These are phyloP conservation scores for Pezicula carpinea DNA, from an alignment of 2,329 filamentous ascomycete species.

Conservation along the genomic window DNA sequence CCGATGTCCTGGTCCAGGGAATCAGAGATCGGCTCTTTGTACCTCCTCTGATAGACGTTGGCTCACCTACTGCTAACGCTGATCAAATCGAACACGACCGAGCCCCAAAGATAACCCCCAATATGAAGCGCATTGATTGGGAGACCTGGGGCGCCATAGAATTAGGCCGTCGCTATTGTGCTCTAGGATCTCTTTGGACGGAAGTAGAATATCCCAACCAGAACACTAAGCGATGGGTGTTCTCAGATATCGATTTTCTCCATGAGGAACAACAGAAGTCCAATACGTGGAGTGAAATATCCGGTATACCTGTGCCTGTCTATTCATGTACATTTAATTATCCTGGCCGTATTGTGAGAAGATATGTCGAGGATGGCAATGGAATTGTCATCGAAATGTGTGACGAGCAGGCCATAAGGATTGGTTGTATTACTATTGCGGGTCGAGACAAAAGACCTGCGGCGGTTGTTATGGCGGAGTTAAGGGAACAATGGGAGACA, in stretches of 20 bases:
- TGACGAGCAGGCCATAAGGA: no score
- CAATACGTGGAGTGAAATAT: background rate
- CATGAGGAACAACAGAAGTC: background rate
- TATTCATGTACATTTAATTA: background rate
- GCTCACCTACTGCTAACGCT: slow-evolving; percentile 1
- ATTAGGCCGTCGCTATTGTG: slow-evolving; percentile 50
- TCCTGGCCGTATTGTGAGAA: background rate
- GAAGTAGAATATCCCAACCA: slow-evolving; percentile 17
- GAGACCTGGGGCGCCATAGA: slow-evolving; percentile 44
- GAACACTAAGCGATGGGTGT: slow-evolving; percentile 18
- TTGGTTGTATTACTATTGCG: no score
- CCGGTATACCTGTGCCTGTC: background rate
- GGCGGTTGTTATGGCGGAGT: no score
- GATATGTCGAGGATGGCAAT: background rate
- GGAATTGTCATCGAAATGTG: background rate
- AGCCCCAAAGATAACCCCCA: slow-evolving; percentile 69
- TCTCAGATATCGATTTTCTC: slow-evolving; percentile 17
- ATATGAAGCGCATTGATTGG: slow-evolving; percentile 62
- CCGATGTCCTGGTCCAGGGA: slow-evolving; percentile 63
- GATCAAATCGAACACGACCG: slow-evolving; percentile 33
- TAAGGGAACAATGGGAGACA: no score
- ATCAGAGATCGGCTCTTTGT: slow-evolving; percentile 62
- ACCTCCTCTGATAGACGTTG: slow-evolving; percentile 45
- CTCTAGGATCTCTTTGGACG: slow-evolving; percentile 66
- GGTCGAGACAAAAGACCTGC: no score